Conservation (phyloP, 2,329 filamentous ascomycete species). For the Epichloe brachyelytri region DNA sequence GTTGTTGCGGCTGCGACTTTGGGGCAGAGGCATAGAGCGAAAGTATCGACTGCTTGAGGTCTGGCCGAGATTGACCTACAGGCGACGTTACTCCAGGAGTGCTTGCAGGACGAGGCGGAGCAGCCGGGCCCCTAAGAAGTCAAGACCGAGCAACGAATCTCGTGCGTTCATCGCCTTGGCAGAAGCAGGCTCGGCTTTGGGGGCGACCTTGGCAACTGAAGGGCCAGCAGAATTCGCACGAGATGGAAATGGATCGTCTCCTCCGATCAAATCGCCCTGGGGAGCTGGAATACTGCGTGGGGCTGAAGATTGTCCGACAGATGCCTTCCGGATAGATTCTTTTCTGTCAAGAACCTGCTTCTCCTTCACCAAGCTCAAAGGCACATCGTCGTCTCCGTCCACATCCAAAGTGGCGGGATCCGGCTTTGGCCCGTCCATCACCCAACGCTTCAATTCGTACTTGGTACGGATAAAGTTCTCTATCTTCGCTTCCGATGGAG, state of each 20-base stretch:
- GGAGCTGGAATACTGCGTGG: slow-evolving; percentile 26
- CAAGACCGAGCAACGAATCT: slow-evolving; percentile 82
- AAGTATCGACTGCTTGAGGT: slow-evolving; percentile 93
- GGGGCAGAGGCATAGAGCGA: slow-evolving; percentile 83
- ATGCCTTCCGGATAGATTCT: slow-evolving; percentile 47
- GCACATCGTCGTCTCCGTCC: slow-evolving; percentile 75
- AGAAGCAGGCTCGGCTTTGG: slow-evolving; percentile 50
- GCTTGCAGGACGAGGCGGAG: slow-evolving; percentile 72
- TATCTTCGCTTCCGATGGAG: slow-evolving; percentile 93
- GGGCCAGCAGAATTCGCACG: slow-evolving; percentile 66
- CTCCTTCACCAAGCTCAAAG: slow-evolving; percentile 49
- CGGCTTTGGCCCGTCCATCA: slow-evolving; percentile 94
- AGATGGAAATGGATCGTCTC: slow-evolving; percentile 53
- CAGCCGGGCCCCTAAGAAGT: slow-evolving; percentile 73
- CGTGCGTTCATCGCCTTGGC: slow-evolving; percentile 60
- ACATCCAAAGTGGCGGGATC: slow-evolving; percentile 79
- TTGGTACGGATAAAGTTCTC: slow-evolving; percentile 99
- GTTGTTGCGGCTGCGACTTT: slow-evolving; percentile 43
- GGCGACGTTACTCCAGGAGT: slow-evolving; percentile 52
- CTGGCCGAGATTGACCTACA: slow-evolving; percentile 63
- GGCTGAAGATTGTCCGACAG: slow-evolving; percentile 30
- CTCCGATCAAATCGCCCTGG: slow-evolving; percentile 71
- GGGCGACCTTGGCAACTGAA: slow-evolving; percentile 40
- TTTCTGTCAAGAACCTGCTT: slow-evolving; percentile 51
- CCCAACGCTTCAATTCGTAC: slow-evolving; percentile 97